Conservation (phyloP, 164 flowering plant genomes). For the Nelumbo lutea region DNA sequence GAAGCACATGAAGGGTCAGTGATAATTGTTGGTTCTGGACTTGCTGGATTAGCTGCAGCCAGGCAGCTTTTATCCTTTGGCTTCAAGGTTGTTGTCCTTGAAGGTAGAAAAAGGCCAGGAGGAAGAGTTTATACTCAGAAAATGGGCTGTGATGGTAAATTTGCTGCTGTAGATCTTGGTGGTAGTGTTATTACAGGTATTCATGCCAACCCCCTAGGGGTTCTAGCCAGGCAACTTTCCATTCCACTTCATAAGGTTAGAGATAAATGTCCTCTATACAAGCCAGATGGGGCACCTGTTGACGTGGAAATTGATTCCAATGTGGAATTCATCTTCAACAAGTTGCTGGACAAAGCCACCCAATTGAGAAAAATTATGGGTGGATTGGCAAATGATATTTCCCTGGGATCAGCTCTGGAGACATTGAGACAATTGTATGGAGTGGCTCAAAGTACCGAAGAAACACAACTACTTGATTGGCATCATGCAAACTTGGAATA, state of each 20-base stretch:
- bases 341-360: slow-evolving; percentile 72
- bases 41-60: slow-evolving; percentile 91
- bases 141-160: slow-evolving; percentile 52
- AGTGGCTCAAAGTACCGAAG: slow-evolving; percentile 57
- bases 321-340: slow-evolving; percentile 67
- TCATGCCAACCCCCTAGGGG: slow-evolving; percentile 92
- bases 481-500: slow-evolving; percentile 95
- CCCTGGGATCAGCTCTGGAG: slow-evolving; percentile 76
- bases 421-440: slow-evolving; percentile 61
- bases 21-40: slow-evolving; percentile 82
- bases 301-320: slow-evolving; percentile 54
- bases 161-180: slow-evolving; percentile 85
- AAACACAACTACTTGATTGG: slow-evolving; percentile 86
- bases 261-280: slow-evolving; percentile 84
- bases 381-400: slow-evolving; percentile 50
- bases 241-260: slow-evolving; percentile 92
- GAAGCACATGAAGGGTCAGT: slow-evolving; percentile 63
- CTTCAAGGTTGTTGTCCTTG: slow-evolving; percentile 77
- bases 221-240: slow-evolving; percentile 82
- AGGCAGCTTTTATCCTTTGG: slow-evolving; percentile 87
- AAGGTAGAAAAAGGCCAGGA: slow-evolving; percentile 86
- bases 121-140: slow-evolving; percentile 87
- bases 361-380: slow-evolving; percentile 66
- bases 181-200: slow-evolving; percentile 93
- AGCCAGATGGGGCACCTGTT: slow-evolving; percentile 68